Percentiles rank a stretch among this genome's conserved stretches.
Conservation (phyloP, 768 basidiomycete genomes). For the Psilocybe cyanescens region DNA sequence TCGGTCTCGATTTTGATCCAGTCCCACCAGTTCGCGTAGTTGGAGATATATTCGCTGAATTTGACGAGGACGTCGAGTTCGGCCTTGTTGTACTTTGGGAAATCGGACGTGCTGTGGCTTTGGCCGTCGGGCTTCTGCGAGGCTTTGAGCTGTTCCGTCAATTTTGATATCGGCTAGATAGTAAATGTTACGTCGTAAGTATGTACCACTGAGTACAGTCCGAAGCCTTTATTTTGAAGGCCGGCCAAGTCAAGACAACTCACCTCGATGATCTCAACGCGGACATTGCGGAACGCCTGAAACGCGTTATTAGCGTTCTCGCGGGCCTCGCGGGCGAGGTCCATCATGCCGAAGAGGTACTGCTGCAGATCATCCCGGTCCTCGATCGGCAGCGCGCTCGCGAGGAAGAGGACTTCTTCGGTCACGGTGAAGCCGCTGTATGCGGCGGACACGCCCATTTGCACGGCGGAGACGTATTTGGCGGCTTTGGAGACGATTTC, state of each 20-base stretch:
- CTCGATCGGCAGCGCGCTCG: slow-evolving; percentile 7
- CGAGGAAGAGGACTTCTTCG: slow-evolving; percentile 17
- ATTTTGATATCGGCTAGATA: neutral
- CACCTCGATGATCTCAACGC: slow-evolving; percentile 11
- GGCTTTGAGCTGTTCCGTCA: neutral
- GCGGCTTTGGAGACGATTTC: slow-evolving; percentile 7
- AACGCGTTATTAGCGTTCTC: slow-evolving; percentile 14
- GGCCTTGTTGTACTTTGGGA: neutral
- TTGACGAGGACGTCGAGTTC: slow-evolving; percentile 10
- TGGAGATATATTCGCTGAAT: slow-evolving; percentile 11
- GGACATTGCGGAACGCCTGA: slow-evolving; percentile 13
- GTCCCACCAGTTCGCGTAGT: slow-evolving; percentile 18
- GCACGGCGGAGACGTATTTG: slow-evolving; percentile 11
- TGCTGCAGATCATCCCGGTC: slow-evolving; percentile 12
- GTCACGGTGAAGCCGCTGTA: slow-evolving; percentile 20
- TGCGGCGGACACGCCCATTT: slow-evolving; percentile 13
- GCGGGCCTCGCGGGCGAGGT: slow-evolving; percentile 10
- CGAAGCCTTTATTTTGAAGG: too few species aligned
- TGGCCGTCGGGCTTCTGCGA: neutral
- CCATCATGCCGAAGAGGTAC: slow-evolving; percentile 17
- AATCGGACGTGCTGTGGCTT: neutral
- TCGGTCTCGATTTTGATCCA: slow-evolving; percentile 16
- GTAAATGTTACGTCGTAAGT: too few species aligned
- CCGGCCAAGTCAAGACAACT: neutral
- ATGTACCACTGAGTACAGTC: too few species aligned